Conservation (phyloP, 2,329 filamentous ascomycete genomes). For the Neonectria hederae region DNA sequence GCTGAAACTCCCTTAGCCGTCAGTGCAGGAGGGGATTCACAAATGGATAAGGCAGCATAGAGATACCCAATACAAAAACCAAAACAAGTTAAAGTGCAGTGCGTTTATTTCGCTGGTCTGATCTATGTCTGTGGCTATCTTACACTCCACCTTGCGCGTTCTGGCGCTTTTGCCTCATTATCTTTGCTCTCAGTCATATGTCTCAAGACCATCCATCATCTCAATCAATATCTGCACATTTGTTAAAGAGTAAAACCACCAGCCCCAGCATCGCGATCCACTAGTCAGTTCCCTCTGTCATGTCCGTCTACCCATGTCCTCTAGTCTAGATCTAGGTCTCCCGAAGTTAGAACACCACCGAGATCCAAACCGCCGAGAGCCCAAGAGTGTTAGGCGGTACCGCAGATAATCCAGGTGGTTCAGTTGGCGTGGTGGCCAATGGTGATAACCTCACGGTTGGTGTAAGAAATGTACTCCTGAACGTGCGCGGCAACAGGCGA, state of each 20-base stretch:
- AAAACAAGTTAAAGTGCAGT: constrained; percentile 1
- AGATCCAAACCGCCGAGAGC: not conserved
- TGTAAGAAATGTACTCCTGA: not conserved
- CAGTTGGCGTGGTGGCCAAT: not conserved
- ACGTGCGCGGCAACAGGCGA: constrained; percentile 11
- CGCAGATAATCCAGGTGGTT: not conserved
- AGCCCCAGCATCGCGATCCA: too few species aligned
- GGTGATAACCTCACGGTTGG: not conserved
- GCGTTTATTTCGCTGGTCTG: not conserved
- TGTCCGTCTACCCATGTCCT: not conserved
- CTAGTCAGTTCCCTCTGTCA: not conserved
- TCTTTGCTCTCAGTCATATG: not conserved
- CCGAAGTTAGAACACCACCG: not conserved
- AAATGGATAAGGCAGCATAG: constrained; percentile 20
- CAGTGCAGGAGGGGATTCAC: not conserved
- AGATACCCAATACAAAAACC: constrained; percentile 33
- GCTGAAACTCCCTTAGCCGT: not conserved
- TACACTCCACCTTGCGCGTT: not conserved
- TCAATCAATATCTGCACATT: not conserved
- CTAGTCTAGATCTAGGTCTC: not conserved
- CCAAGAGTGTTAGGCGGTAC: not conserved
- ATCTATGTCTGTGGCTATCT: not conserved
- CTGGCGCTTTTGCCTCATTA: not conserved
- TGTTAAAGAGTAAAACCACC: not conserved
- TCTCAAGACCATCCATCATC: not conserved